Conservation (phyloP, 768 basidiomycete genomes). For the Crassisporium funariophilum region DNA sequence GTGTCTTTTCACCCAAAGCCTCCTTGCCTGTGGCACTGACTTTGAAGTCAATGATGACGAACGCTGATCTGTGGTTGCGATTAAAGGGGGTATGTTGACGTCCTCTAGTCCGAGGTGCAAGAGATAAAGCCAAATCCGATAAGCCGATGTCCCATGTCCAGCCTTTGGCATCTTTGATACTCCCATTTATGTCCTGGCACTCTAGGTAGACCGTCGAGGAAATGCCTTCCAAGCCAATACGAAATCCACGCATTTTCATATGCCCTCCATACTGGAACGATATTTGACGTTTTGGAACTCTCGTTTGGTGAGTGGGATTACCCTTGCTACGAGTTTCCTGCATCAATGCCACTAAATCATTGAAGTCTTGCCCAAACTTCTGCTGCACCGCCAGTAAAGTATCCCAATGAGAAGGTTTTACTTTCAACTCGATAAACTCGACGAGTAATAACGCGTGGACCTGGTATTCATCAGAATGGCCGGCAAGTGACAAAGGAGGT, state of each 20-base stretch:
- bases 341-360: constrained; percentile 71
- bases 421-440: constrained; percentile 69
- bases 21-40: constrained; percentile 37
- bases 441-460: constrained; percentile 61
- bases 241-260: constrained; percentile 77
- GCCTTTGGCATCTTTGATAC: constrained; percentile 46
- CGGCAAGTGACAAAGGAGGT: constrained; percentile 66
- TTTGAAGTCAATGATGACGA: constrained; percentile 78
- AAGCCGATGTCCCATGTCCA: constrained; percentile 70
- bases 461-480: constrained; percentile 48
- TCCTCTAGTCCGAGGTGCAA: constrained; percentile 60
- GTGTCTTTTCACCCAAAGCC: constrained; percentile 28
- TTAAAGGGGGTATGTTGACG: constrained; percentile 46
- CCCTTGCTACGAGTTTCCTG: constrained; percentile 52
- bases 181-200: constrained; percentile 73
- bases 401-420: constrained; percentile 85
- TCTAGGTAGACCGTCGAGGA: constrained; percentile 76
- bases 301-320: constrained; percentile 18
- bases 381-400: constrained; percentile 82
- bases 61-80: constrained; percentile 72
- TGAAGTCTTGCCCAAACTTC: constrained; percentile 88
- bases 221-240: constrained; percentile 73
- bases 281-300: constrained; percentile 2
- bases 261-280: constrained; percentile 48
- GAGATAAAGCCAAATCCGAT: constrained; percentile 79